Evolutionary conservation across 2,329 filamentous ascomycete species (phyloP).

Genomic region (Aspergillaceae sp.): DNA sequence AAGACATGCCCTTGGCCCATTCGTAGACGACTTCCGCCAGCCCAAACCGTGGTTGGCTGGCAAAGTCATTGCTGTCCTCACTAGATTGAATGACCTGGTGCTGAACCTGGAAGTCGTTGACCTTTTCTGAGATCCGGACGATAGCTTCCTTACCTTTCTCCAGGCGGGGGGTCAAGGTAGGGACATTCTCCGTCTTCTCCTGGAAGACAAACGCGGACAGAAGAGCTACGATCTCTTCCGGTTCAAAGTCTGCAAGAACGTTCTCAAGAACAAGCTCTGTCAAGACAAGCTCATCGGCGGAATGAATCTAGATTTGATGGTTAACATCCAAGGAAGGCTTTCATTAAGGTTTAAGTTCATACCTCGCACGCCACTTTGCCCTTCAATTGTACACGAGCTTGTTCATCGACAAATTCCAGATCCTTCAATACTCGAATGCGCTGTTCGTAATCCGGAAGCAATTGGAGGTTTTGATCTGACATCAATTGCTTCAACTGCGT

Average conservation of each 20-base stretch:
- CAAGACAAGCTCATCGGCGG: constrained; percentile 88
- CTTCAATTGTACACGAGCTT: constrained; percentile 83
- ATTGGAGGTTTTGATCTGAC: constrained; percentile 91
- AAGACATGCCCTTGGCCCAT: constrained; percentile 95
- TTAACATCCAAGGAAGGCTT: constrained; percentile 4
- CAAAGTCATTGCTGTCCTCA: constrained; percentile 89
- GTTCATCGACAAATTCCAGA: constrained; percentile 81
- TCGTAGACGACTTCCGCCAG: constrained; percentile 97
- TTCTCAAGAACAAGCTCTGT: constrained; percentile 97
- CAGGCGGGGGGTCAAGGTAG: constrained; percentile 71
- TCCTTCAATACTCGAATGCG: constrained; percentile 86
- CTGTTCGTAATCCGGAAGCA: constrained; percentile 94
- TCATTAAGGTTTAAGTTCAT: constrained; percentile 9
- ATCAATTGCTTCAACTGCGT: constrained; percentile 76
- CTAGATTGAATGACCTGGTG: constrained; percentile 86
- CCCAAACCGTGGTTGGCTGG: constrained; percentile 77
- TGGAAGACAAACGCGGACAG: constrained; percentile 95
- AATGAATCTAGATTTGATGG: constrained; percentile 58
- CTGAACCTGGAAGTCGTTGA: constrained; percentile 79
- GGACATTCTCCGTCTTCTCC: constrained; percentile 79
- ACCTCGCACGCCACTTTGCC: constrained; percentile 94
- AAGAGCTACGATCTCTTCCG: constrained; percentile 90
- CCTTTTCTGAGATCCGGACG: constrained; percentile 80
- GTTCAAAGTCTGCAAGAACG: constrained; percentile 87
- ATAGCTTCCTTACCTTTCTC: constrained; percentile 79